phyloP scores from a whole-genome alignment of 2,329 filamentous ascomycete species.

The Ascocoryne sarcoides region DNA sequence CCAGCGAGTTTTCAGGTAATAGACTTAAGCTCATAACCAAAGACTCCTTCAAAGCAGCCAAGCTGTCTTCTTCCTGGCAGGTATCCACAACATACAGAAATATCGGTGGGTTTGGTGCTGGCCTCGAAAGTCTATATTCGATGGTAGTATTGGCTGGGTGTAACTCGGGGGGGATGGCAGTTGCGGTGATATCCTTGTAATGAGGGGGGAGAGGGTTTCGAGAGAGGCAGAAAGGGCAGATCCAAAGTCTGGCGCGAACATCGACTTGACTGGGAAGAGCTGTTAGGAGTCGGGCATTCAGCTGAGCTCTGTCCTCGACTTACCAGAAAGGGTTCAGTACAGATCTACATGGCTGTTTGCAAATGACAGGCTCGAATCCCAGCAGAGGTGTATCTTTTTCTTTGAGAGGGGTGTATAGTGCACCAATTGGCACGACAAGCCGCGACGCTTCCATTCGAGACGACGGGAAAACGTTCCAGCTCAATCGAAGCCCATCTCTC shows the following conservation, averaged over 20 bases:
- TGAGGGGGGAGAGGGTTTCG: constrained; percentile 75
- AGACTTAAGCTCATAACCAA: constrained; percentile 79
- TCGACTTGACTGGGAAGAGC: constrained; percentile 59
- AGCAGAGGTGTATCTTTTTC: constrained; percentile 88
- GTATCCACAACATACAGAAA: constrained; percentile 84
- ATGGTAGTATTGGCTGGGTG: constrained; percentile 82
- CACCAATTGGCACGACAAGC: constrained; percentile 91
- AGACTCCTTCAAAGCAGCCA: constrained; percentile 76
- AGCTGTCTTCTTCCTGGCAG: constrained; percentile 79
- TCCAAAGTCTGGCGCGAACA: constrained; percentile 75
- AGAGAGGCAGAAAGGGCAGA: constrained; percentile 80
- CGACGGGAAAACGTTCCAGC: constrained; percentile 98
- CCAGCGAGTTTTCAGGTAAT: constrained; percentile 71
- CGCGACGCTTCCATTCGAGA: constrained; percentile 97
- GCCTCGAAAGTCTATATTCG: constrained; percentile 72
- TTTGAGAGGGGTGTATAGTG: constrained; percentile 90
- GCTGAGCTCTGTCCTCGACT: too few relatives aligned
- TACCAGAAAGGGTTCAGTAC: constrained; percentile 97
- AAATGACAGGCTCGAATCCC: constrained; percentile 93
- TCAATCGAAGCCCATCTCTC: constrained; percentile 87
- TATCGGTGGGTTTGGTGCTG: constrained; percentile 77
- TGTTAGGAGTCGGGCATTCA: too few relatives aligned
- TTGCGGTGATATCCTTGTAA: constrained; percentile 83
- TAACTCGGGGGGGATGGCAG: constrained; percentile 74
- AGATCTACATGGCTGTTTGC: constrained; percentile 91